Percentiles rank a stretch among this genome's conserved stretches.
phyloP scores from a whole-genome alignment of 352 stramenopile species.

The Phytophthora hybrid region DNA sequence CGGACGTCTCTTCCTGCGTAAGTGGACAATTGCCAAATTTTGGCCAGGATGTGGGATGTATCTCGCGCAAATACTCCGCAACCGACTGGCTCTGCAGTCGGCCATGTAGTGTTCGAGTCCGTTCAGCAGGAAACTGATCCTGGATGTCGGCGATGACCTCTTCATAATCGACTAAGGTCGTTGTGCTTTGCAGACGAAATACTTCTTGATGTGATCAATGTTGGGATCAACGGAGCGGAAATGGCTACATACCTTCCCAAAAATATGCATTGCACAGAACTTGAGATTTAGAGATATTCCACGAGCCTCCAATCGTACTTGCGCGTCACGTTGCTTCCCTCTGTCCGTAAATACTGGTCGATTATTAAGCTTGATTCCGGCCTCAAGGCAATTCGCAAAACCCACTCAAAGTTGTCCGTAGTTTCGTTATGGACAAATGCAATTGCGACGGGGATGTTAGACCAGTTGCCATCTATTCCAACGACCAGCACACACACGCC shows the following conservation, averaged over 20 bases:
- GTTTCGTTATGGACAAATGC: slow-evolving; percentile 1
- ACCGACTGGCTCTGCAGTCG: neutral
- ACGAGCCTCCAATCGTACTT: neutral
- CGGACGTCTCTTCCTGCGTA: no score
- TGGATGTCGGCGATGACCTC: neutral
- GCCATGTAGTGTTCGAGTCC: neutral
- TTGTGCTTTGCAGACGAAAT: neutral
- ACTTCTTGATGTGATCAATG: slow-evolving; percentile 1
- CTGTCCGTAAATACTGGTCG: neutral
- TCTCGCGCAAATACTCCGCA: neutral
- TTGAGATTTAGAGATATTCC: neutral
- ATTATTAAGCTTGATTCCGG: neutral
- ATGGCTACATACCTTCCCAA: neutral
- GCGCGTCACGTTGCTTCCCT: neutral
- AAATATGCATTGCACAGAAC: neutral
- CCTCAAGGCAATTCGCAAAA: neutral
- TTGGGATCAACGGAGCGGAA: slow-evolving; percentile 1
- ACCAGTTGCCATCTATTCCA: slow-evolving; percentile 3
- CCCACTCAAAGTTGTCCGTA: neutral
- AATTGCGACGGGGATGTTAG: neutral
- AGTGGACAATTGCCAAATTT: no score
- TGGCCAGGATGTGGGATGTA: no score
- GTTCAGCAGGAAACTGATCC: neutral
- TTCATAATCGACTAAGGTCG: slow-evolving; percentile 2
- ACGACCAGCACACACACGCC: neutral